These are phyloP conservation scores for Lotus japonicus DNA, from an alignment of 306 rosid genomes.

Conservation along the genomic window DNA sequence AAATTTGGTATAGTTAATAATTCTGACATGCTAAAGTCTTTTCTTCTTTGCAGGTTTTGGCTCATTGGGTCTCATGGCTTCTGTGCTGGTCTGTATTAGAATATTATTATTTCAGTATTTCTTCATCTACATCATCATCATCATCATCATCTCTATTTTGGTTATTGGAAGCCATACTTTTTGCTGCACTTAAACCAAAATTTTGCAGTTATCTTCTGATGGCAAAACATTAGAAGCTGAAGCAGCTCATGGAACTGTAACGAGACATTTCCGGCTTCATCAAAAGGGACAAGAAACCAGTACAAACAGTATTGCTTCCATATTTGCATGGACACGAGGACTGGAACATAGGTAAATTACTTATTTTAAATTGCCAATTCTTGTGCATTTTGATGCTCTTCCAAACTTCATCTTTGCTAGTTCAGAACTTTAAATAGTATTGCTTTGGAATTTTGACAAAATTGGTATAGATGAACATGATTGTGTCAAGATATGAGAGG, in stretches of 20 bases:
- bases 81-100: conserved; percentile 71
- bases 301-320: conserved; percentile 96
- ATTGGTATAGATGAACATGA: background rate
- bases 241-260: conserved; percentile 99
- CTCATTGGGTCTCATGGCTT: conserved; percentile 92
- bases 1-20: background rate
- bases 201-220: conserved; percentile 83
- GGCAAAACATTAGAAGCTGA: conserved; percentile 97
- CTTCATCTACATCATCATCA: background rate
- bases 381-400: background rate
- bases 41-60: conserved; percentile 75
- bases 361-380: conserved; percentile 7
- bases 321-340: conserved; percentile 98
- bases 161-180: background rate
- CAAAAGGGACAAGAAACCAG: conserved; percentile 96
- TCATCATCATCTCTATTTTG: conserved; percentile 1
- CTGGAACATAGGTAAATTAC: conserved; percentile 76
- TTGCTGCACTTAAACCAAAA: background rate
- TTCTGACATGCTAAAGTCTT: conserved; percentile 20
- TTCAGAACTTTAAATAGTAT: background rate
- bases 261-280: conserved; percentile 85
- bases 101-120: background rate
- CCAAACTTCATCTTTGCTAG: background rate
- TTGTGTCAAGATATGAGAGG: background rate
- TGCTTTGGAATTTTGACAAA: background rate